Evolutionary conservation across 371 early-diverging fungal genomes (phyloP), one percentile per base, ranked within the genome.

Genomic region (Dichotomocladium elegans): DNA sequence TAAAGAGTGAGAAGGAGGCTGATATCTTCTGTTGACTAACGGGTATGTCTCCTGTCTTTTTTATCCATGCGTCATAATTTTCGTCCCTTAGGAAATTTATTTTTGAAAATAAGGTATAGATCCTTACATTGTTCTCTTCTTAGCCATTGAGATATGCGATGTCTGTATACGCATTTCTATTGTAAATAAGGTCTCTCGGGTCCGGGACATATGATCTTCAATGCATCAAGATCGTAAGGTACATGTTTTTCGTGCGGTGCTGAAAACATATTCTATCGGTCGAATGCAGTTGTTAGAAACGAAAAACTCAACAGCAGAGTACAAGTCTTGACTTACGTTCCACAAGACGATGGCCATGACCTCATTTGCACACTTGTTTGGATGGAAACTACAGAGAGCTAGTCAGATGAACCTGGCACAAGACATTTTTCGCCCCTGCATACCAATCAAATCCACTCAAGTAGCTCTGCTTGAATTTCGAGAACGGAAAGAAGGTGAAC

Each of bases 381-480:
- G 88, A 63, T 88, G 88, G 62, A 88, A 86, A 60, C 88, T 82
- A 19, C 10, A 11, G 8, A 12, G 9, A 46, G 34, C 12, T 46
- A 48, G 31, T 34, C 14, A 46, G 53, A 14, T 25, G 25, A 46
- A 27, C 40, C 22, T 9, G 24, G 24, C 35, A 8, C 51, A 15
- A 24, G 35, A 51, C 26, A 17, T 33, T 47, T 17, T 51, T 3
- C 12, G 12, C 7, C 10, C 19, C 29, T n/a, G 45, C 54, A 49
- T 71, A 80, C 80, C 80, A 88, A 57, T 88, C 86, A 41, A 81
- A 61, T 3, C 82, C 79, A 47, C 84, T 83, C 51, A 86, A 55
- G 61, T 73, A 83, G 9, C 75, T 61, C 54, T 83, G 77, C 17
- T 79, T 72, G 43, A 70, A 82, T 11, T 75, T 64, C 17, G 72